A percentile compares a stretch with the other conserved stretches of the same genome.
These are phyloP conservation scores for Phytophthora pseudosyringae DNA, from an alignment of 352 stramenopile genomes.

Conservation along the genomic window DNA sequence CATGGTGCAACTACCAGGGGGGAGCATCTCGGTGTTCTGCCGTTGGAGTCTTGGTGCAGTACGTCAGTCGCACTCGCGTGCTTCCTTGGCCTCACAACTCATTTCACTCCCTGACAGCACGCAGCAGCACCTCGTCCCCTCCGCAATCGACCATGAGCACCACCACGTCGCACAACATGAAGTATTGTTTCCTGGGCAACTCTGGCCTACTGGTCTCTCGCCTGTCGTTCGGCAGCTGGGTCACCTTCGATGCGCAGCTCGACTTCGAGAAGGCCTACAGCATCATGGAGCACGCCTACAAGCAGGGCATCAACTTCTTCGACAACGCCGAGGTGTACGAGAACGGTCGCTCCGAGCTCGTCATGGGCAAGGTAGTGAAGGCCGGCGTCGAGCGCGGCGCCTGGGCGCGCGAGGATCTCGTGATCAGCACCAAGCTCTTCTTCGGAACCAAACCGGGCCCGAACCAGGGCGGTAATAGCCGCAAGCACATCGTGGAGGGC, in stretches of 20 bases:
- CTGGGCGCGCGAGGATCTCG: slow-evolving; percentile 58
- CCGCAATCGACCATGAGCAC: slow-evolving; percentile 15
- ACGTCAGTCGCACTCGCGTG: slow-evolving; percentile 12
- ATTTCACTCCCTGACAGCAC: background rate
- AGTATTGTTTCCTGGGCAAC: slow-evolving; percentile 66
- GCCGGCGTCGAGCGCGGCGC: slow-evolving; percentile 48
- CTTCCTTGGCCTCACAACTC: slow-evolving; percentile 16
- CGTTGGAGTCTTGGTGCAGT: slow-evolving; percentile 14
- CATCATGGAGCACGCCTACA: slow-evolving; percentile 67
- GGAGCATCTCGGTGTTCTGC: slow-evolving; percentile 25
- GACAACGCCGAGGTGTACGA: slow-evolving; percentile 70
- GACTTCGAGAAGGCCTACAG: slow-evolving; percentile 63
- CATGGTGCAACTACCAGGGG: slow-evolving; percentile 9
- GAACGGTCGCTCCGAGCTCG: slow-evolving; percentile 52
- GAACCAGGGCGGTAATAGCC: slow-evolving; percentile 45
- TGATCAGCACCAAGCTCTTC: slow-evolving; percentile 77
- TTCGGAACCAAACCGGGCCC: slow-evolving; percentile 46
- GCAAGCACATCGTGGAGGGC: slow-evolving; percentile 66
- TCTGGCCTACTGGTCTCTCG: slow-evolving; percentile 52
- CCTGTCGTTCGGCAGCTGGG: slow-evolving; percentile 60
- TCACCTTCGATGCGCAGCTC: slow-evolving; percentile 56
- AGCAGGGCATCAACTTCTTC: slow-evolving; percentile 74
- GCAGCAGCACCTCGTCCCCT: background rate
- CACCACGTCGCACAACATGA: slow-evolving; percentile 48
- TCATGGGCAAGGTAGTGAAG: slow-evolving; percentile 68